Percentiles rank a stretch among this genome's conserved stretches.
Evolutionary conservation across 495 filamentous ascomycete species (phyloP).

Genomic region (Neurospora discreta): DNA sequence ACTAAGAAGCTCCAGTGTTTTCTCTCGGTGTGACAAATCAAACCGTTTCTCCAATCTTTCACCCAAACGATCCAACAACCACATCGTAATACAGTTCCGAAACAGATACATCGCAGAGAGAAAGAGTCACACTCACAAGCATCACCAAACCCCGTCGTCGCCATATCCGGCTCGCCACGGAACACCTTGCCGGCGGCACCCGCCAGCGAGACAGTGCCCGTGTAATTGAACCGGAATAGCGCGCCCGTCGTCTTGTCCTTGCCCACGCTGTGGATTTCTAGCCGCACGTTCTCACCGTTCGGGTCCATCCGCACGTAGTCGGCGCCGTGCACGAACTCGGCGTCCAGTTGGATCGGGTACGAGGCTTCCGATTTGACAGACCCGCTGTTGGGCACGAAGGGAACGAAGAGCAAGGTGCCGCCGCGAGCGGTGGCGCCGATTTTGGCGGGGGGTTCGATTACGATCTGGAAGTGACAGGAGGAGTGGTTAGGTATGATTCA

Average conservation of each 20-base stretch:
- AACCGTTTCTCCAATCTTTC: not conserved
- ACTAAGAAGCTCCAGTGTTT: not conserved
- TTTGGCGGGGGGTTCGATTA: slow-evolving; percentile 14
- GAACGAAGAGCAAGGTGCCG: slow-evolving; percentile 18
- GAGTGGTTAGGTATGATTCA: not conserved
- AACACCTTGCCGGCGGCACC: slow-evolving; percentile 33
- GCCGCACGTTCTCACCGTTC: slow-evolving; percentile 34
- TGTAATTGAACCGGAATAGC: slow-evolving; percentile 40
- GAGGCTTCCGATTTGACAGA: slow-evolving; percentile 18
- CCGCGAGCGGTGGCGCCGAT: slow-evolving; percentile 17
- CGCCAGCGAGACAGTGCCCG: slow-evolving; percentile 32
- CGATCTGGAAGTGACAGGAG: slow-evolving; percentile 16
- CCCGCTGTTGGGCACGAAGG: slow-evolving; percentile 18
- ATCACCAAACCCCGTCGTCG: slow-evolving; percentile 44
- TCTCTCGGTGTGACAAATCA: not conserved
- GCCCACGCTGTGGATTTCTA: slow-evolving; percentile 39
- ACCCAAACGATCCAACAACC: not conserved
- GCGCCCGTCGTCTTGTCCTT: slow-evolving; percentile 27
- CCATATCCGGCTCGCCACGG: slow-evolving; percentile 31
- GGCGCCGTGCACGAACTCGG: slow-evolving; percentile 38
- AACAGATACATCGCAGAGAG: not conserved
- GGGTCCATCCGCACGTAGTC: slow-evolving; percentile 43
- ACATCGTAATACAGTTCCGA: not conserved
- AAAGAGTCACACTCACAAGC: slow-evolving; percentile 34
- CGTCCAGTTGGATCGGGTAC: slow-evolving; percentile 32